phyloP scores from a whole-genome alignment of 2,329 filamentous ascomycete genomes.

The Fusarium torulosum region DNA sequence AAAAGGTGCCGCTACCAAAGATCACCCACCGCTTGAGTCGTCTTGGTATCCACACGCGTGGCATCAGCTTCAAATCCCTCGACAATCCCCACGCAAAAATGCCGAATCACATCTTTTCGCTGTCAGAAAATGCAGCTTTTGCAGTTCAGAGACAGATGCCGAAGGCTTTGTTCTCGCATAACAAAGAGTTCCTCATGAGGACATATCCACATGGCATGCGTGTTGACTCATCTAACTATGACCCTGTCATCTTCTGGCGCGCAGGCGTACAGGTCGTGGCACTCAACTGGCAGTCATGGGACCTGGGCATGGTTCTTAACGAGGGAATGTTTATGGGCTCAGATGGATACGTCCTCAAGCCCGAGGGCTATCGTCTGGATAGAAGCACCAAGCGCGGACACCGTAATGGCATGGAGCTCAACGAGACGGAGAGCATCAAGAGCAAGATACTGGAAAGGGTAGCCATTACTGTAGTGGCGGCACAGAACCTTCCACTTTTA shows the following conservation, averaged over 20 bases:
- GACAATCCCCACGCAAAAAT: conserved; percentile 58
- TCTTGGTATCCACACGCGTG: conserved; percentile 15
- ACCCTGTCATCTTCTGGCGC: conserved; percentile 91
- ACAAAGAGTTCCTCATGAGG: conserved; percentile 86
- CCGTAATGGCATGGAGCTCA: background rate
- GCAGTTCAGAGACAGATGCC: conserved; percentile 69
- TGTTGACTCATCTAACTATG: conserved; percentile 89
- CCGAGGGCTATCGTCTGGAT: conserved; percentile 67
- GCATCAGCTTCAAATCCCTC: conserved; percentile 11
- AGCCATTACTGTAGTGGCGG: background rate
- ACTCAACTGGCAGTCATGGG: conserved; percentile 95
- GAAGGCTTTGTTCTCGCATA: conserved; percentile 84
- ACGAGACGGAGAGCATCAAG: background rate
- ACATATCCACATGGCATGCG: conserved; percentile 86
- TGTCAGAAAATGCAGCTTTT: conserved; percentile 82
- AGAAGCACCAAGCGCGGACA: no score
- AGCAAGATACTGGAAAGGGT: conserved; percentile 7
- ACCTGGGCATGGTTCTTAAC: conserved; percentile 95
- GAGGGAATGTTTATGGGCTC: conserved; percentile 95
- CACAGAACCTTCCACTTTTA: conserved; percentile 16
- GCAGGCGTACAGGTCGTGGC: conserved; percentile 96
- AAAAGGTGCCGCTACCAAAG: conserved; percentile 17
- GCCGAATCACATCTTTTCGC: conserved; percentile 82
- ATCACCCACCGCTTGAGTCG: conserved; percentile 6
- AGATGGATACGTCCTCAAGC: conserved; percentile 87